Conservation (phyloP, 495 filamentous ascomycete genomes). For the Amorphotheca resinae region DNA sequence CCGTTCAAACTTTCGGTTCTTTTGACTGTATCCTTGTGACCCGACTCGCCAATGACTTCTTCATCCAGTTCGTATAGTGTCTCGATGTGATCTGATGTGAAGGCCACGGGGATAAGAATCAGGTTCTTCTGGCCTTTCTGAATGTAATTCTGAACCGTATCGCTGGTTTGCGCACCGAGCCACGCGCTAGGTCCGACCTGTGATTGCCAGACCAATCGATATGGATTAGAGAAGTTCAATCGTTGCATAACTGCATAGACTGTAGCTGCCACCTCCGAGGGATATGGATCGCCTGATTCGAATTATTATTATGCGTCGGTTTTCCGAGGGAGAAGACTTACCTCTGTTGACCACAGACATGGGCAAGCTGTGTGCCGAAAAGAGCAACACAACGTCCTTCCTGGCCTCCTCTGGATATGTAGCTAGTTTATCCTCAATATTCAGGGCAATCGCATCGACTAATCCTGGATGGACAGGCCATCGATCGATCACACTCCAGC, state of each 20-base stretch:
- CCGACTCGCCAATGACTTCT: conserved; percentile 87
- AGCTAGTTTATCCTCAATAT: conserved; percentile 70
- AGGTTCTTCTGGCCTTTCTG: conserved; percentile 85
- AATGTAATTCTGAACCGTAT: conserved; percentile 79
- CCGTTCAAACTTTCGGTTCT: conserved; percentile 89
- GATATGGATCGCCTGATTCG: conserved; percentile 74
- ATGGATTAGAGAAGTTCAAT: conserved; percentile 74
- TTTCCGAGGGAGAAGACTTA: conserved; percentile 23
- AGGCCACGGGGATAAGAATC: conserved; percentile 88
- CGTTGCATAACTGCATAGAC: conserved; percentile 93
- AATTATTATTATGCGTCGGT: conserved; percentile 1
- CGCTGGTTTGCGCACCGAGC: conserved; percentile 87
- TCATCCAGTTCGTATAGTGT: conserved; percentile 91
- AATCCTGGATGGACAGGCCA: conserved; percentile 89
- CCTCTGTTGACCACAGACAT: conserved; percentile 95
- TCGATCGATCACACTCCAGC: conserved; percentile 96
- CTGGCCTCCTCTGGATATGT: conserved; percentile 72
- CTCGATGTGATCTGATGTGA: conserved; percentile 97
- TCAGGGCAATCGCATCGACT: conserved; percentile 80
- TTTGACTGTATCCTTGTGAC: conserved; percentile 67
- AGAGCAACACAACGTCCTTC: conserved; percentile 71
- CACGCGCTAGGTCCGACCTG: conserved; percentile 93
- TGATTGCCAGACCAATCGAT: conserved; percentile 93
- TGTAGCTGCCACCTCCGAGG: conserved; percentile 93
- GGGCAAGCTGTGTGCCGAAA: conserved; percentile 90